Evolutionary conservation across 1,284 basidiomycete genomes (phyloP).

Genomic region (Pseudozyma sp.): DNA sequence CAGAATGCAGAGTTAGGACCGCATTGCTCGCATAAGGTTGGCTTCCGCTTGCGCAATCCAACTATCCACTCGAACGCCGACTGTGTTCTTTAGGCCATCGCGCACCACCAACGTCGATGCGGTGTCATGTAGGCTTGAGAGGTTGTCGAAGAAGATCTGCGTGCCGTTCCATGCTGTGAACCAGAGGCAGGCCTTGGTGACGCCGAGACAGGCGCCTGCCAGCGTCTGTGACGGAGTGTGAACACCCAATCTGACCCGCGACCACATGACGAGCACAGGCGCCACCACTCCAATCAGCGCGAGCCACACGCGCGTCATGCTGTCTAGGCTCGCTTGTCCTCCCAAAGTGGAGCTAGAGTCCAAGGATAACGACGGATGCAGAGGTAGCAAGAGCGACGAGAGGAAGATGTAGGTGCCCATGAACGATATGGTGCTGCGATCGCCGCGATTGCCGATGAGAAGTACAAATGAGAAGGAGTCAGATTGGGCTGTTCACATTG

Average conservation of each 20-base stretch:
- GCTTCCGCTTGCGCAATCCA: constrained; percentile 24
- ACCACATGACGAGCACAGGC: constrained; percentile 53
- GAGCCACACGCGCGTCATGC: constrained; percentile 32
- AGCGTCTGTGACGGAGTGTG: constrained; percentile 45
- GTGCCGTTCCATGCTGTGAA: constrained; percentile 50
- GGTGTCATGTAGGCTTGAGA: not conserved
- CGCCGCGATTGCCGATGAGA: not conserved
- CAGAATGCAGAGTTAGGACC: not conserved
- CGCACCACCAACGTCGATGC: constrained; percentile 3
- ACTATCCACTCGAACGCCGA: constrained; percentile 23
- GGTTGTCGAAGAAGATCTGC: constrained; percentile 6
- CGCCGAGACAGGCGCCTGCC: constrained; percentile 42
- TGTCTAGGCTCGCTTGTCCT: constrained; percentile 10
- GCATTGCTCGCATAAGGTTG: constrained; percentile 3
- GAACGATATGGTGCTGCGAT: constrained; percentile 47
- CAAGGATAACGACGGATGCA: constrained; percentile 34
- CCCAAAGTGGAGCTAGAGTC: not conserved
- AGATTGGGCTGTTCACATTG: not conserved
- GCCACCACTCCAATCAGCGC: constrained; percentile 25
- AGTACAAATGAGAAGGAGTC: not conserved
- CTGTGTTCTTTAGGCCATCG: constrained; percentile 13
- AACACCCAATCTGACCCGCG: constrained; percentile 46
- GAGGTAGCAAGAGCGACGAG: constrained; percentile 34
- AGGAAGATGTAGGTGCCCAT: constrained; percentile 53
- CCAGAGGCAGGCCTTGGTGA: constrained; percentile 39